Percentiles rank a stretch among this genome's conserved stretches.
Evolutionary conservation across 352 stramenopile genomes (phyloP).

Genomic region (Globisporangium emineosum): DNA sequence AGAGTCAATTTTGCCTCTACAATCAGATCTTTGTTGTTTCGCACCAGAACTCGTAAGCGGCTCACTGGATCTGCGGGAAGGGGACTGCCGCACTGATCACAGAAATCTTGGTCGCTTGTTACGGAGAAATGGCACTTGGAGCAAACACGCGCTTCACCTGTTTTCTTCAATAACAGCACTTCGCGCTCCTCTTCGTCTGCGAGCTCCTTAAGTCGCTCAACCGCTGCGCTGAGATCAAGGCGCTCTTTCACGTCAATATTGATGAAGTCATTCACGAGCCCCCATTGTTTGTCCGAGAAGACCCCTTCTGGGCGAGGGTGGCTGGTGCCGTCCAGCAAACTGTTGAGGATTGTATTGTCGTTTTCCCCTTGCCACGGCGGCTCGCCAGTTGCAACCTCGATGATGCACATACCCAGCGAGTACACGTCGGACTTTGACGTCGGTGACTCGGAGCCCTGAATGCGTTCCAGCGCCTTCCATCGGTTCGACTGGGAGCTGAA

Average conservation of each 20-base stretch:
- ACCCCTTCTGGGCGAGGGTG: background rate
- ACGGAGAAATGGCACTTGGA: background rate
- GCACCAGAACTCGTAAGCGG: background rate
- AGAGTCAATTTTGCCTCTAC: background rate
- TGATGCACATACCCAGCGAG: slow-evolving; percentile 42
- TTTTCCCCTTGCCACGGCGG: background rate
- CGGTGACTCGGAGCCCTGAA: slow-evolving; percentile 25
- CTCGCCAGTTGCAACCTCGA: slow-evolving; percentile 34
- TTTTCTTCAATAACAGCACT: background rate
- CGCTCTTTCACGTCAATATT: background rate
- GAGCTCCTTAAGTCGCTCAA: background rate
- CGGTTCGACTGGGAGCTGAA: slow-evolving; percentile 39
- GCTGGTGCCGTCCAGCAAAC: background rate
- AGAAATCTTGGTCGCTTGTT: background rate
- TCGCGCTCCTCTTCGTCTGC: background rate
- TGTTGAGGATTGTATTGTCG: background rate
- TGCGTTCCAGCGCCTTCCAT: slow-evolving; percentile 44
- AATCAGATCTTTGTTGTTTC: background rate
- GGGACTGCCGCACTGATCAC: background rate
- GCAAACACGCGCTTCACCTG: background rate
- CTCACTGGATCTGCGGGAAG: background rate
- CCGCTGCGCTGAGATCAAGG: background rate
- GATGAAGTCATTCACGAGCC: background rate
- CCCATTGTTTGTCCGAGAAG: background rate
- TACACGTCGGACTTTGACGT: slow-evolving; percentile 37